Evolutionary conservation across 2,329 filamentous ascomycete species (phyloP).

Genomic region (Rhynchosporium secalis): DNA sequence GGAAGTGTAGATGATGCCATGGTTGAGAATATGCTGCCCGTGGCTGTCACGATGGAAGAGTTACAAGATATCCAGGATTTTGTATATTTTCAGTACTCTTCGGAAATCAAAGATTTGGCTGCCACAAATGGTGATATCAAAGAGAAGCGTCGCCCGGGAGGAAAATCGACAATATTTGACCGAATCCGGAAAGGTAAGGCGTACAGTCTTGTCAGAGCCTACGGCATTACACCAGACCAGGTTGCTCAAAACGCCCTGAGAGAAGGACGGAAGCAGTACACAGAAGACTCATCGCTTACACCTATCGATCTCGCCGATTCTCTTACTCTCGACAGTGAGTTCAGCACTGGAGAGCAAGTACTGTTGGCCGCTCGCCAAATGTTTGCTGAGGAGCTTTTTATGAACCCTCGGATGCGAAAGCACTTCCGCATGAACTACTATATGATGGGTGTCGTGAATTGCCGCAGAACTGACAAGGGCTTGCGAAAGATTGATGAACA

Average conservation of each 20-base stretch:
- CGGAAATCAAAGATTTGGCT: conserved; percentile 78
- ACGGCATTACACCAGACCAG: conserved; percentile 85
- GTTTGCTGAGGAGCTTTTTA: conserved; percentile 87
- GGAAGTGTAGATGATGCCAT: conserved; percentile 68
- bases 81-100: conserved; percentile 87
- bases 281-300: conserved; percentile 77
- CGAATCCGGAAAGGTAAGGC: conserved; percentile 78
- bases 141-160: conserved; percentile 74
- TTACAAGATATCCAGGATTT: conserved; percentile 97
- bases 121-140: conserved; percentile 62
- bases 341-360: conserved; percentile 73
- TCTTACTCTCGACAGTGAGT: conserved; percentile 69
- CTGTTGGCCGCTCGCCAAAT: conserved; percentile 79
- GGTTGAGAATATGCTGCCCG: conserved; percentile 78
- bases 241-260: conserved; percentile 84
- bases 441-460: conserved; percentile 79
- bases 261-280: conserved; percentile 74
- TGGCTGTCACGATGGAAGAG: conserved; percentile 87
- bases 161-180: conserved; percentile 78
- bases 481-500: conserved; percentile 90
- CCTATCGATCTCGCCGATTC: conserved; percentile 87
- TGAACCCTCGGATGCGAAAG: conserved; percentile 86
- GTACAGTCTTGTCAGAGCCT: conserved; percentile 80
- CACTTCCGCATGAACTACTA: conserved; percentile 84
- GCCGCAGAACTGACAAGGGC: conserved; percentile 89